A percentile compares a stretch with the other conserved stretches of the same genome.
phyloP scores from a whole-genome alignment of 2,329 filamentous ascomycete genomes.

The Fusarium devonianum region DNA sequence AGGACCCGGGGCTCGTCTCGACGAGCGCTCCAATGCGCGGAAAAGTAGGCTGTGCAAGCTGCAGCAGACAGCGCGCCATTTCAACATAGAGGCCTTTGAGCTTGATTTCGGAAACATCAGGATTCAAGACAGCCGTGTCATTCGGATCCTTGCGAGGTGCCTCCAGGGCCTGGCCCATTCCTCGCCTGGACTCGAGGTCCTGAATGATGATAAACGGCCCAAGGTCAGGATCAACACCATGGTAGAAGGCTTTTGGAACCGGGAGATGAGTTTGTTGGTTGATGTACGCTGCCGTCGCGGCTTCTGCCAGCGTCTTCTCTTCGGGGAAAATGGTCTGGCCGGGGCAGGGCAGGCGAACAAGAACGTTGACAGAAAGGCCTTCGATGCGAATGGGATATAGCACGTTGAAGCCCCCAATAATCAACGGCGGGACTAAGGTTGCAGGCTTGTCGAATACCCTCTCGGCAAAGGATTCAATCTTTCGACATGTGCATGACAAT shows the following conservation, averaged over 20 bases:
- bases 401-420: constrained; percentile 42
- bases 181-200: constrained; percentile 25
- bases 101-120: constrained; percentile 40
- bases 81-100: constrained; percentile 47
- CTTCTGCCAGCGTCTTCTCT: constrained; percentile 38
- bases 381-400: constrained; percentile 36
- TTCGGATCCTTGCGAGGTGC: constrained; percentile 27
- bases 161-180: constrained; percentile 32
- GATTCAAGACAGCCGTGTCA: constrained; percentile 31
- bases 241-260: constrained; percentile 33
- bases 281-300: constrained; percentile 31
- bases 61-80: constrained; percentile 51
- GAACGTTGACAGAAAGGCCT: constrained; percentile 9
- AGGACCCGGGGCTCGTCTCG: constrained; percentile 38
- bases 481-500: constrained; percentile 24
- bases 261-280: constrained; percentile 33
- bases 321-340: constrained; percentile 25
- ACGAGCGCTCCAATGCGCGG: constrained; percentile 49
- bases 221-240: constrained; percentile 32
- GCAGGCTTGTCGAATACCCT: constrained; percentile 23
- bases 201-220: constrained; percentile 38
- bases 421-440: constrained; percentile 33
- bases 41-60: constrained; percentile 47
- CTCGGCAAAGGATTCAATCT: constrained; percentile 31
- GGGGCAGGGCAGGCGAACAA: constrained; percentile 38